Percentiles rank a stretch among this genome's conserved stretches.
phyloP scores from a whole-genome alignment of 129 eudicot species.

The Artemisia tridentata region DNA sequence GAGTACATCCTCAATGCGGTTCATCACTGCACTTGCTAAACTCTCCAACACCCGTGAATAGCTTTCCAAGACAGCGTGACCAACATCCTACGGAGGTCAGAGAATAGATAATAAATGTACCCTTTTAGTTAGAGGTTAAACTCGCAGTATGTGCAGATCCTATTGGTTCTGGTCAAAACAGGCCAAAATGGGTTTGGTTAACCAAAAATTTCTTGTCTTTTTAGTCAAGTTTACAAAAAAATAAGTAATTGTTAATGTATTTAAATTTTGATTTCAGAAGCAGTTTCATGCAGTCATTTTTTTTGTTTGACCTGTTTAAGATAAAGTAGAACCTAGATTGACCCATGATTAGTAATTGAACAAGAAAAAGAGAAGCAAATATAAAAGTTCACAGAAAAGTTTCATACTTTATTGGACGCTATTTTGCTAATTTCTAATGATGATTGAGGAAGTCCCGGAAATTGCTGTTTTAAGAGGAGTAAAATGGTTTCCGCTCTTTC shows the following conservation, averaged over 20 bases:
- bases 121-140: not conserved
- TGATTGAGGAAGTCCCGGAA: conserved; percentile 84
- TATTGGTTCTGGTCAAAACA: not conserved
- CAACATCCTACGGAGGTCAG: conserved; percentile 52
- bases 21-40: conserved; percentile 69
- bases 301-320: not conserved
- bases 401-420: conserved; percentile 37
- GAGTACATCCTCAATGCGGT: conserved; percentile 69
- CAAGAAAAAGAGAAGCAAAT: not conserved
- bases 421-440: conserved; percentile 76
- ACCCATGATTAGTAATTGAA: not conserved
- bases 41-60: conserved; percentile 80
- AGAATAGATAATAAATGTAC: not conserved
- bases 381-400: not conserved
- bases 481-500: conserved; percentile 84
- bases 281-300: too few species aligned
- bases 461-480: conserved; percentile 64
- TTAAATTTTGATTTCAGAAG: not conserved
- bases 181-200: not conserved
- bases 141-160: not conserved
- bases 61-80: conserved; percentile 66
- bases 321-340: not conserved
- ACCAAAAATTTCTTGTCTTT: not conserved
- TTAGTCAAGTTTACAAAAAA: not conserved
- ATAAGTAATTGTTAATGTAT: not conserved